These are phyloP conservation scores for Phyllosticta paracitricarpa DNA, from an alignment of 2,329 filamentous ascomycete species.

Conservation along the genomic window DNA sequence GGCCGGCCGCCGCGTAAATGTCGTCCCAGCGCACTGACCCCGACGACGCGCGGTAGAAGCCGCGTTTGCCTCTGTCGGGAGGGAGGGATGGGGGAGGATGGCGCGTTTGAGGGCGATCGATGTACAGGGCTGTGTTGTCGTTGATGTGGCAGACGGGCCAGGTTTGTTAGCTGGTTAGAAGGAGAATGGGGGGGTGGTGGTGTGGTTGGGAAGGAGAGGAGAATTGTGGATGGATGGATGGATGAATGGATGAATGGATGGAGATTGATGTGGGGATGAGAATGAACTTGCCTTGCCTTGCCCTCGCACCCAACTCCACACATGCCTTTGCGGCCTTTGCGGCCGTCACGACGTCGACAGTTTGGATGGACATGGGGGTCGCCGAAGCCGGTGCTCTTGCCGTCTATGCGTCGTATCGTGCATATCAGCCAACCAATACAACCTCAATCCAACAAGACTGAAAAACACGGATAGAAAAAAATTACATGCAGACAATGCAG, in stretches of 20 bases:
- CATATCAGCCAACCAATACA: no score
- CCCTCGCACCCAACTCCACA: no score
- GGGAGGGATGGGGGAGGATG: no score
- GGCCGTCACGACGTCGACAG: constrained; percentile 38
- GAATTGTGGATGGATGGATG: not conserved
- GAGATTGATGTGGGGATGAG: no score
- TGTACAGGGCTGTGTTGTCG: constrained; percentile 39
- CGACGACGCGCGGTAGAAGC: constrained; percentile 42
- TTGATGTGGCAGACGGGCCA: constrained; percentile 46
- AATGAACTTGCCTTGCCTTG: no score
- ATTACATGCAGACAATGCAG: constrained; percentile 37
- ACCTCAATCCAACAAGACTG: no score
- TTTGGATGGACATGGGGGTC: constrained; percentile 44
- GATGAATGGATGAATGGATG: no score
- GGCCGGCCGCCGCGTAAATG: constrained; percentile 39
- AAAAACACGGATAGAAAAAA: no score
- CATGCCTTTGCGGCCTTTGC: constrained; percentile 24
- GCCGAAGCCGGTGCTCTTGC: constrained; percentile 40
- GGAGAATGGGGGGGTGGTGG: no score
- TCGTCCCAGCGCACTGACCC: constrained; percentile 43
- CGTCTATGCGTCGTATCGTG: constrained; percentile 14
- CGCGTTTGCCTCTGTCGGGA: constrained; percentile 32
- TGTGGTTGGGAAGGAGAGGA: not conserved
- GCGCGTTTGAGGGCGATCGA: constrained; percentile 27
- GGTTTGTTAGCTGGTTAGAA: constrained; percentile 18